These are phyloP conservation scores for Selaginella tamariscina DNA, from an alignment of 75 land plant genomes.

Conservation along the genomic window DNA sequence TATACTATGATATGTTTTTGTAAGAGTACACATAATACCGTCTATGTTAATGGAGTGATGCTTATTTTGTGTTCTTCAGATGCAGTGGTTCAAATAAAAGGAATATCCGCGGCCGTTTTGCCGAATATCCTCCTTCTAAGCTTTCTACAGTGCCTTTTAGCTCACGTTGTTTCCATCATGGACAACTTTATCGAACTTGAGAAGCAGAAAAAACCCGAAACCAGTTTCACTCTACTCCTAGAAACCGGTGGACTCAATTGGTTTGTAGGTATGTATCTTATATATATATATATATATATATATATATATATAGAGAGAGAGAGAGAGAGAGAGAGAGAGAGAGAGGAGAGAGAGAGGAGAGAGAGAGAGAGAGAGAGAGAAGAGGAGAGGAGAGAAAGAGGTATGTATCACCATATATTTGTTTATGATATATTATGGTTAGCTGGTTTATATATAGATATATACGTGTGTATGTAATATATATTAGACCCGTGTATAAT, in stretches of 20 bases:
- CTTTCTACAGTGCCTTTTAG: constrained; percentile 48
- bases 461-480: constrained; percentile 11
- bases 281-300: too few species aligned
- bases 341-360: too few species aligned
- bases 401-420: too few species aligned
- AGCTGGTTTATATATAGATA: not conserved
- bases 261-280: constrained; percentile 94
- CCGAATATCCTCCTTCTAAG: constrained; percentile 37
- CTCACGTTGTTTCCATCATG: constrained; percentile 54
- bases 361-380: too few species aligned
- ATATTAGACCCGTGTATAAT: not conserved
- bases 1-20: not conserved
- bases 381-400: too few species aligned
- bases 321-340: too few species aligned
- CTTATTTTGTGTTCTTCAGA: constrained; percentile 34
- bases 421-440: not conserved
- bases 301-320: too few species aligned
- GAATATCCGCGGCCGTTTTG: constrained; percentile 37
- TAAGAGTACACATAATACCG: too few species aligned
- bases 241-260: constrained; percentile 97
- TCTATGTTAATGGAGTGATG: too few species aligned
- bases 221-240: constrained; percentile 39
- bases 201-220: not conserved
- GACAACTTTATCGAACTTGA: constrained; percentile 48
- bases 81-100: constrained; percentile 70